A percentile compares a stretch with the other conserved stretches of the same genome.
These are phyloP conservation scores for Fraxinus floribunda DNA, from an alignment of 305 asterid genomes.

Conservation along the genomic window DNA sequence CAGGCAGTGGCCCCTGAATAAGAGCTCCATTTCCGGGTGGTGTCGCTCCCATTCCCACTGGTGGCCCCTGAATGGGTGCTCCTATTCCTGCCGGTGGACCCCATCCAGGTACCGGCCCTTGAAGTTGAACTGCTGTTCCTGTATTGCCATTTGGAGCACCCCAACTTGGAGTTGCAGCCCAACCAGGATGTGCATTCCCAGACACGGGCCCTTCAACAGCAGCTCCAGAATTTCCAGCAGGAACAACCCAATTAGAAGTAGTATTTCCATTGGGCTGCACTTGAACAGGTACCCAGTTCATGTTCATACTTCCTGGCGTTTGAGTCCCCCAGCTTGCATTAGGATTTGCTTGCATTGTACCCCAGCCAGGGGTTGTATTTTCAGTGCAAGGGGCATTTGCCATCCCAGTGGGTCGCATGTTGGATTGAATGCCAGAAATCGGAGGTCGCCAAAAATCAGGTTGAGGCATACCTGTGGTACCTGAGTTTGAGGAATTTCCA, in stretches of 20 bases:
- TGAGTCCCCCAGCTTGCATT: slow-evolving; percentile 44
- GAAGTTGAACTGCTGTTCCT: slow-evolving; percentile 32
- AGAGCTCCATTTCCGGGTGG: slow-evolving; percentile 30
- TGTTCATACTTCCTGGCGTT: slow-evolving; percentile 28
- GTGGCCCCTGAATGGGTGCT: slow-evolving; percentile 34
- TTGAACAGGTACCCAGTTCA: slow-evolving; percentile 42
- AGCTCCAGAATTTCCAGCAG: slow-evolving; percentile 33
- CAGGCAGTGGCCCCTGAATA: slow-evolving; percentile 27
- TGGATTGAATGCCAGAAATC: slow-evolving; percentile 53
- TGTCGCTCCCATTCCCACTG: slow-evolving; percentile 46
- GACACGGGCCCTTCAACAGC: slow-evolving; percentile 40
- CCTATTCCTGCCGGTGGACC: slow-evolving; percentile 42
- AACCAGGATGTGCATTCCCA: slow-evolving; percentile 46
- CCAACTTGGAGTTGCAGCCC: slow-evolving; percentile 54
- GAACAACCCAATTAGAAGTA: slow-evolving; percentile 43
- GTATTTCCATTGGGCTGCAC: slow-evolving; percentile 34
- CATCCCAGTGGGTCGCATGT: slow-evolving; percentile 48
- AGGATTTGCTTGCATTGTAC: slow-evolving; percentile 39
- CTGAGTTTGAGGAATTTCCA: slow-evolving; percentile 50
- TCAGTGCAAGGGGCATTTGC: slow-evolving; percentile 65
- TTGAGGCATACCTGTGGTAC: slow-evolving; percentile 44
- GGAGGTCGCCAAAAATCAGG: slow-evolving; percentile 63
- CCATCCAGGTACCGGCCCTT: slow-evolving; percentile 57
- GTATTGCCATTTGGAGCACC: slow-evolving; percentile 28
- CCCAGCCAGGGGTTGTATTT: slow-evolving; percentile 63